phyloP scores from a whole-genome alignment of 345 rosid genomes.

The Lagerstroemia speciosa region DNA sequence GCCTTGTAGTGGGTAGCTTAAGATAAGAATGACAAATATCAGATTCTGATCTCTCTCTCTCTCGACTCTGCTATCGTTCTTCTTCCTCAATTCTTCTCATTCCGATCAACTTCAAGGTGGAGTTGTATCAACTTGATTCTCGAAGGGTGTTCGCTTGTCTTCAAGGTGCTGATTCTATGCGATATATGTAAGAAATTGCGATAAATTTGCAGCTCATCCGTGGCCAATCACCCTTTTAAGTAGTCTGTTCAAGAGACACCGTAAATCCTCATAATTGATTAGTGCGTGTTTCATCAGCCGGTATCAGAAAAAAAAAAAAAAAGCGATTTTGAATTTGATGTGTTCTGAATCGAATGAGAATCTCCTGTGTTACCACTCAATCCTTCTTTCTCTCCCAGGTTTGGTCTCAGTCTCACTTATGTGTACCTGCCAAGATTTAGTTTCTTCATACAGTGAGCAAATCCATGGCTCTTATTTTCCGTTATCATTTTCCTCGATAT shows the following conservation, averaged over 20 bases:
- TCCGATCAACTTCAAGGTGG: too few species aligned
- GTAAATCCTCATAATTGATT: too few species aligned
- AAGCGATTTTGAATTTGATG: background rate
- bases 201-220: background rate
- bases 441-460: background rate
- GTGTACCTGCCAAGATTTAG: background rate
- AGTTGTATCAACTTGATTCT: background rate
- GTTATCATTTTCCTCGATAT: conserved; percentile 1
- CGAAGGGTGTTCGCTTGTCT: background rate
- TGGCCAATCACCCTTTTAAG: background rate
- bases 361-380: background rate
- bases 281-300: background rate
- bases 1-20: too few species aligned
- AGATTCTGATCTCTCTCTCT: too few species aligned
- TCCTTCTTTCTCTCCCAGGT: background rate
- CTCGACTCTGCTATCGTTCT: too few species aligned
- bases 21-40: too few species aligned
- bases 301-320: background rate
- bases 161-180: background rate
- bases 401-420: background rate
- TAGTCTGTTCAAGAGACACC: background rate
- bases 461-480: background rate
- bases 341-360: background rate
- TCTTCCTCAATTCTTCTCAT: too few species aligned
- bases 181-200: background rate